Conservation (phyloP, 106 monocot genomes). For the Dactylorhiza incarnata region DNA sequence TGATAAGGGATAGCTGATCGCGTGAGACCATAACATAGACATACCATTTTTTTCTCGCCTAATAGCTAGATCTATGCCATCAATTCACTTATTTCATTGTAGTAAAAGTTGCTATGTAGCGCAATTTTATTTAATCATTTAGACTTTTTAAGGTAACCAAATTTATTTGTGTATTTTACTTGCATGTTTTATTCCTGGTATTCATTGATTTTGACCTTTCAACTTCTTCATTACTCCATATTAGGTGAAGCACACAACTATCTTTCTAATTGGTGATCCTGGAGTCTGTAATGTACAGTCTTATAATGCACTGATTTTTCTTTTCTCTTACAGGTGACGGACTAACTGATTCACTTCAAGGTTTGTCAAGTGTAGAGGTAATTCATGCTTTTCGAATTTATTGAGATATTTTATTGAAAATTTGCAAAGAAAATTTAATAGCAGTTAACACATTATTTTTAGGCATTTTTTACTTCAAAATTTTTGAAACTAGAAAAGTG, state of each 20-base stretch:
- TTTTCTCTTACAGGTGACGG: constrained; percentile 61
- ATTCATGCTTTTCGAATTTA: not conserved
- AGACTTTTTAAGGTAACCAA: not conserved
- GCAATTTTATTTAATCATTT: not conserved
- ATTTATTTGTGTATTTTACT: not conserved
- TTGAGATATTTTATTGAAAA: not conserved
- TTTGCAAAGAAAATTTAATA: not conserved
- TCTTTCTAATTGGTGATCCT: not conserved
- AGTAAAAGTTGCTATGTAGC: not conserved
- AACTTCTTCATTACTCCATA: not conserved
- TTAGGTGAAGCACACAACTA: not conserved
- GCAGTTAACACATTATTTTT: not conserved
- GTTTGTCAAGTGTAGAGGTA: constrained; percentile 79
- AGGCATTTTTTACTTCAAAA: not conserved
- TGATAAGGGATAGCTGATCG: no score
- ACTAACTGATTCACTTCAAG: constrained; percentile 73
- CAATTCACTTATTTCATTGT: not conserved
- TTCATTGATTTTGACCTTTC: not conserved
- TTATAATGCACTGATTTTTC: constrained; percentile 4
- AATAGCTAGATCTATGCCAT: no score
- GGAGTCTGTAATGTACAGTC: not conserved
- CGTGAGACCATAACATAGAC: no score
- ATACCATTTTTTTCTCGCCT: no score
- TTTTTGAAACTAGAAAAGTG: not conserved
- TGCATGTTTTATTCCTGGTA: not conserved